These are phyloP conservation scores for Phialophora verrucosa DNA, from an alignment of 2,329 filamentous ascomycete species.

Conservation along the genomic window DNA sequence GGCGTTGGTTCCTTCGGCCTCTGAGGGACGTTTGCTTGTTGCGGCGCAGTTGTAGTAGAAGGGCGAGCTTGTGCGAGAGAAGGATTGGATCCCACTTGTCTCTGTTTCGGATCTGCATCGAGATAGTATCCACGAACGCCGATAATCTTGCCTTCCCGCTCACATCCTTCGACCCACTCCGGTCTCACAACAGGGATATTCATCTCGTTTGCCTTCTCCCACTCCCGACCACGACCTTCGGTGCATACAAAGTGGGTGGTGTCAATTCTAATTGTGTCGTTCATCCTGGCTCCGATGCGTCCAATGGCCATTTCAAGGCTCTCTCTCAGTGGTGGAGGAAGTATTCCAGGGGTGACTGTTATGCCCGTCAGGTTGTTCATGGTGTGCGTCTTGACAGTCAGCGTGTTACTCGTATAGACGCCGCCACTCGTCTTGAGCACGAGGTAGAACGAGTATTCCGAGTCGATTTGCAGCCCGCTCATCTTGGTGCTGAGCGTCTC, in stretches of 20 bases:
- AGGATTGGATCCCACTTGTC: constrained; percentile 52
- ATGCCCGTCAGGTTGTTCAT: constrained; percentile 98
- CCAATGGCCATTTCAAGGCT: constrained; percentile 76
- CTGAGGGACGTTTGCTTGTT: constrained; percentile 29
- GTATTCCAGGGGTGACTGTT: constrained; percentile 87
- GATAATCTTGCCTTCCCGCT: constrained; percentile 87
- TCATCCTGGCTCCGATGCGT: constrained; percentile 88
- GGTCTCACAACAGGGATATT: constrained; percentile 97
- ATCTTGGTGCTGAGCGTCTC: constrained; percentile 97
- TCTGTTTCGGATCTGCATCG: constrained; percentile 74
- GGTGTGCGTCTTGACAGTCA: constrained; percentile 90
- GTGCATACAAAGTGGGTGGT: constrained; percentile 98
- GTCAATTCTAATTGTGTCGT: constrained; percentile 89
- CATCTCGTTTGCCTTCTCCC: constrained; percentile 97
- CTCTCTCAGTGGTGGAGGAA: constrained; percentile 75
- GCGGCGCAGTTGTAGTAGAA: constrained; percentile 40
- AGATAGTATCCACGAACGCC: constrained; percentile 96
- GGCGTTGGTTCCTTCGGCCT: constrained; percentile 38
- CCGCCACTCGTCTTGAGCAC: constrained; percentile 90
- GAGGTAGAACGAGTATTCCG: constrained; percentile 92
- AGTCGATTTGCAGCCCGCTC: constrained; percentile 92
- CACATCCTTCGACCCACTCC: constrained; percentile 97
- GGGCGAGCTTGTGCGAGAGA: constrained; percentile 23
- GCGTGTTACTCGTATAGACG: constrained; percentile 80
- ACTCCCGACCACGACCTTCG: constrained; percentile 83